Base-by-base conservation (phyloP, 2,329 filamentous ascomycete species). In the Zymoseptoria tritici region DNA sequence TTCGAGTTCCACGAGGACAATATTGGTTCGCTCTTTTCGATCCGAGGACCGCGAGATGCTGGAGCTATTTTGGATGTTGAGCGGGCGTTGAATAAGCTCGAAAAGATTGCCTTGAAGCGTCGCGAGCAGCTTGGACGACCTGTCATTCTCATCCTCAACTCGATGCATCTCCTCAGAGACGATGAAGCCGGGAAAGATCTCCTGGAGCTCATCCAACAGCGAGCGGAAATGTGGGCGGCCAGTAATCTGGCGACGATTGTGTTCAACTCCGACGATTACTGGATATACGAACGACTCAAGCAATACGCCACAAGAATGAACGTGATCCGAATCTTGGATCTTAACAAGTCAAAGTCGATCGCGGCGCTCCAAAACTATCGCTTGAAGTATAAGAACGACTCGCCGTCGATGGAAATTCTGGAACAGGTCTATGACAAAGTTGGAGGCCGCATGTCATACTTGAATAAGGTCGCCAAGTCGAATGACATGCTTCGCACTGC, bases 1-100 rank as follows among this genome's bases (percentile, higher is more conserved):
- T 99, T 92, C 73, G 94, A 99, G 72, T 99, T 89, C 69, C 91
- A 97, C 71, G 94, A 97, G 77, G 94, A 99, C 78, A 97, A 96
- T 71, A 97, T 99, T 63, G 94, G 94, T 52, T 90, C 90, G 5
- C 88, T 99, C 61, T 99, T 99, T 75, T 96, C 90, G 61, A 96
- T 99, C 70, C 85, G 89, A 29, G 94, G 94, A 0, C 94, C 94
- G 0, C 84, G 94, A 51, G 94, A 99, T 70, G 92, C 90, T 2
- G 96, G 91, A 0, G 91, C 94, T 4, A 79, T 99, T 36, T 81
- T 99, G 1, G 94, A 99, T 72, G 97, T 99, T 63, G 94, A 99
- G 73, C 85, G 94, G 26, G 94, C 94, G 0, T 87, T 99, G 73
- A 99, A 99, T 80, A 99, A 99, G 76, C 79, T 99, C 9, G 94